These are phyloP conservation scores for Astrothelium subdiscretum DNA, from an alignment of 495 filamentous ascomycete genomes.

Conservation along the genomic window DNA sequence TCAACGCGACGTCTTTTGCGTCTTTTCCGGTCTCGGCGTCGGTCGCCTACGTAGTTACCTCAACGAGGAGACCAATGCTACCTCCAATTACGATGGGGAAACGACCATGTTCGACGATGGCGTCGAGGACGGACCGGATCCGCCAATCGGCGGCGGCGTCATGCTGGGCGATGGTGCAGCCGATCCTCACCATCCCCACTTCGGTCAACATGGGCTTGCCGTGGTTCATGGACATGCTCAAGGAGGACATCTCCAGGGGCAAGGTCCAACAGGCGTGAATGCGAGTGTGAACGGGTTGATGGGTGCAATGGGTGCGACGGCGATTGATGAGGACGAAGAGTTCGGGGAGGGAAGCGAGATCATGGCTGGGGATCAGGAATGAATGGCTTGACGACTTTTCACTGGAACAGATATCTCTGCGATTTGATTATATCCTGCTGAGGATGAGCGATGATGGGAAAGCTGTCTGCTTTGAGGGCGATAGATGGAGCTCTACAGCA, in stretches of 20 bases:
- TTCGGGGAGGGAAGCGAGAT: conserved; percentile 31
- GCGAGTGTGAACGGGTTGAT: conserved; percentile 26
- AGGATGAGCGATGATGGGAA: too few species aligned
- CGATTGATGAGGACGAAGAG: conserved; percentile 28
- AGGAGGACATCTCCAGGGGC: not conserved
- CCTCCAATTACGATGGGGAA: conserved; percentile 6
- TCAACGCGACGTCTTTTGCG: conserved; percentile 90
- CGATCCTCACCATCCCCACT: not conserved
- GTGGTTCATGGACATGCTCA: not conserved
- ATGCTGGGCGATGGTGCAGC: conserved; percentile 3
- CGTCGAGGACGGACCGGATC: conserved; percentile 7
- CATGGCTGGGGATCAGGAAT: conserved; percentile 15
- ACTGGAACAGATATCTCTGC: not conserved
- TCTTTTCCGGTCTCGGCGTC: conserved; percentile 87
- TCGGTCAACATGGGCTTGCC: not conserved
- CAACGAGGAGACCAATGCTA: conserved; percentile 37
- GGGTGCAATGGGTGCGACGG: conserved; percentile 20
- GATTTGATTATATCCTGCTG: too few species aligned
- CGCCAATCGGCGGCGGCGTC: conserved; percentile 8
- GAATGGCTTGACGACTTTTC: not conserved
- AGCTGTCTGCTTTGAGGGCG: too few species aligned
- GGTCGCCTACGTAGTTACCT: conserved; percentile 62
- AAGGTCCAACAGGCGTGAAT: conserved; percentile 5
- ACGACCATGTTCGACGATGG: conserved; percentile 11
- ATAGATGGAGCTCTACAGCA: not conserved